Evolutionary conservation across 2,329 filamentous ascomycete genomes (phyloP).

Genomic region (Volutella citrinella): DNA sequence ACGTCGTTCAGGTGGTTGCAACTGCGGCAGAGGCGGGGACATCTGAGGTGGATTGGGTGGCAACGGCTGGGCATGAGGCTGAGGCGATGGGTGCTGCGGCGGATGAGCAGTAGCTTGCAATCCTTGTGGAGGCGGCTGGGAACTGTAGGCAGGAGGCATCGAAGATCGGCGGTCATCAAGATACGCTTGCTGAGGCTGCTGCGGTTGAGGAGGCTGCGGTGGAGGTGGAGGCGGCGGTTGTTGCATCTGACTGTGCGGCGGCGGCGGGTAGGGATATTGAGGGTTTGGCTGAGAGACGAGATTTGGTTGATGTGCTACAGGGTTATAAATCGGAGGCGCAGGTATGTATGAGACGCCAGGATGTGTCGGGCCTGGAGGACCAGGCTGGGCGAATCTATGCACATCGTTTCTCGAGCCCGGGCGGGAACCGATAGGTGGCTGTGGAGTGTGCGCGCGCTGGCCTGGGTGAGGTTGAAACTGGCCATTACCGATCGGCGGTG

Average conservation of each 20-base stretch:
- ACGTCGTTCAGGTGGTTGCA: slow-evolving; percentile 38
- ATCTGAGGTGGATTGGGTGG: slow-evolving; percentile 47
- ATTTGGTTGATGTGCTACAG: slow-evolving; percentile 32
- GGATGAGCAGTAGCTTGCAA: slow-evolving; percentile 44
- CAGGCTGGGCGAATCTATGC: slow-evolving; percentile 65
- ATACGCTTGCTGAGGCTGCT: slow-evolving; percentile 62
- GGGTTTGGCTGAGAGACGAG: slow-evolving; percentile 20
- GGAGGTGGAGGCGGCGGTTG: slow-evolving; percentile 17
- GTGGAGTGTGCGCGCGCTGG: slow-evolving; percentile 73
- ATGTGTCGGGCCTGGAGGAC: slow-evolving; percentile 53
- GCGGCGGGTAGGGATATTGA: slow-evolving; percentile 21
- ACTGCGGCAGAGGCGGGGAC: slow-evolving; percentile 50
- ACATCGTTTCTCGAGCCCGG: slow-evolving; percentile 74
- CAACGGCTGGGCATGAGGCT: slow-evolving; percentile 51
- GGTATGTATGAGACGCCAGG: slow-evolving; percentile 77
- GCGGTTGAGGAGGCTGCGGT: slow-evolving; percentile 36
- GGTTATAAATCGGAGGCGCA: slow-evolving; percentile 82
- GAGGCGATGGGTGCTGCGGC: slow-evolving; percentile 60
- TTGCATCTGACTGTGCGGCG: slow-evolving; percentile 13
- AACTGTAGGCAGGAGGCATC: slow-evolving; percentile 65
- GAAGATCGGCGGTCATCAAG: slow-evolving; percentile 73
- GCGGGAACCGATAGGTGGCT: slow-evolving; percentile 67
- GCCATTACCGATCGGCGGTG: slow-evolving; percentile 81
- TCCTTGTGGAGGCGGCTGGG: slow-evolving; percentile 52
- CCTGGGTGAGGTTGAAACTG: slow-evolving; percentile 52